Conservation (phyloP, 108 stramenopile species). For the Discostella pseudostelligera region DNA sequence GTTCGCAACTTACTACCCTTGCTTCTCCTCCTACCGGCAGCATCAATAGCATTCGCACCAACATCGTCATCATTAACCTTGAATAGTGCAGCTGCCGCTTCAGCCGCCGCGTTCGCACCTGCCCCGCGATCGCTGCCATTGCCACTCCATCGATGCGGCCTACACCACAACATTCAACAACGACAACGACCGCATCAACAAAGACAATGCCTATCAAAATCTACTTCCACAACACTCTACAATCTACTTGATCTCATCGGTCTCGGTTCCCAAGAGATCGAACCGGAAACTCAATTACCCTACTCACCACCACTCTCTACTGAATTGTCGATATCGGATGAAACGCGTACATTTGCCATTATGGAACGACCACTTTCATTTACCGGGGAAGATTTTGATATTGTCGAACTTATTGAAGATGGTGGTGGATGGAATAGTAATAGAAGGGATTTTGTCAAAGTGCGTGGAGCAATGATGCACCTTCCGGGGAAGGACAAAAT, state of each 20-base stretch:
- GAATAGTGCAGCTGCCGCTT: no score
- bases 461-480: conserved; percentile 80
- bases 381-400: conserved; percentile 84
- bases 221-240: conserved; percentile 10
- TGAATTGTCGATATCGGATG: conserved; percentile 19
- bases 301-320: conserved; percentile 50
- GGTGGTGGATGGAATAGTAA: no score
- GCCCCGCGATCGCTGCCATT: no score
- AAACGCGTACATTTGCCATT: conserved; percentile 27
- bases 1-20: no score
- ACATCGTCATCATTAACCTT: no score
- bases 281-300: conserved; percentile 33
- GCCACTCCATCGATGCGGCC: not conserved
- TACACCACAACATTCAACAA: no score
- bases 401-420: conserved; percentile 37
- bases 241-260: conserved; percentile 40
- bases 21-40: no score
- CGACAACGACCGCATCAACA: not conserved
- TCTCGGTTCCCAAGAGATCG: conserved; percentile 51
- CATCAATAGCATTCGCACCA: no score
- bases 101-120: no score
- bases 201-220: not conserved
- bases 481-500: conserved; percentile 80
- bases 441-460: conserved; percentile 37
- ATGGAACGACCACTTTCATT: conserved; percentile 46